These are phyloP conservation scores for Lagerstroemia speciosa DNA, from an alignment of 345 rosid genomes.

Conservation along the genomic window DNA sequence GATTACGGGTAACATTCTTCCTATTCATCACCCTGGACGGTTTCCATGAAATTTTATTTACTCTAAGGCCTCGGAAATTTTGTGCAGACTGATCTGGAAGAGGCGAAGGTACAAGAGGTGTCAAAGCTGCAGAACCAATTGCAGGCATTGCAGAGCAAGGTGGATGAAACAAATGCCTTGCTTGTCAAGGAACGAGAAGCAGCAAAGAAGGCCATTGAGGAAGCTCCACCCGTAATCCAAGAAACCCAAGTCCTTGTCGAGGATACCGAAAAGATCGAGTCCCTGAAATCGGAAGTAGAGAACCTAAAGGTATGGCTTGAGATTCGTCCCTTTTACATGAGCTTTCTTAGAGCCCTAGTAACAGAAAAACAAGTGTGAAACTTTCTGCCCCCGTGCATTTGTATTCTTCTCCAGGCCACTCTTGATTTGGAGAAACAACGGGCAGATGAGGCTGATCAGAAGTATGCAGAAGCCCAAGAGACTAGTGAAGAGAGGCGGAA, in stretches of 20 bases:
- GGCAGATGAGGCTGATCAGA: conserved; percentile 50
- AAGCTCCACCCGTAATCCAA: conserved; percentile 39
- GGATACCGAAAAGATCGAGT: conserved; percentile 33
- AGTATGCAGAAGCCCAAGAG: conserved; percentile 43
- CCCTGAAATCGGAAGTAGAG: conserved; percentile 37
- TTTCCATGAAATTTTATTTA: not conserved
- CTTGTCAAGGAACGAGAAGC: conserved; percentile 30
- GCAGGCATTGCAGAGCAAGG: conserved; percentile 33
- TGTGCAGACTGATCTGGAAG: conserved; percentile 41
- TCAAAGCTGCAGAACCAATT: conserved; percentile 27
- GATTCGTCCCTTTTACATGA: not conserved
- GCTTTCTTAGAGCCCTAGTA: conserved; percentile 5
- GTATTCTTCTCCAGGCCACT: conserved; percentile 29
- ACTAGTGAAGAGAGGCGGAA: conserved; percentile 40
- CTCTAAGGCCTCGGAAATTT: not conserved
- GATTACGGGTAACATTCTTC: conserved; percentile 26
- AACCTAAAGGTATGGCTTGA: conserved; percentile 23
- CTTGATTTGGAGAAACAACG: conserved; percentile 58
- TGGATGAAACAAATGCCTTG: conserved; percentile 30
- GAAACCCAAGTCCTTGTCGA: conserved; percentile 44
- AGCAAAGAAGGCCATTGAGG: conserved; percentile 39
- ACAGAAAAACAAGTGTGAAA: not conserved
- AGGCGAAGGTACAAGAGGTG: conserved; percentile 36
- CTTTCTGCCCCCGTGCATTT: not conserved
- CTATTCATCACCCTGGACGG: not conserved